A percentile compares a stretch with the other conserved stretches of the same genome.
Evolutionary conservation across 352 stramenopile species (phyloP).

Genomic region (Phytophthora foliorum): DNA sequence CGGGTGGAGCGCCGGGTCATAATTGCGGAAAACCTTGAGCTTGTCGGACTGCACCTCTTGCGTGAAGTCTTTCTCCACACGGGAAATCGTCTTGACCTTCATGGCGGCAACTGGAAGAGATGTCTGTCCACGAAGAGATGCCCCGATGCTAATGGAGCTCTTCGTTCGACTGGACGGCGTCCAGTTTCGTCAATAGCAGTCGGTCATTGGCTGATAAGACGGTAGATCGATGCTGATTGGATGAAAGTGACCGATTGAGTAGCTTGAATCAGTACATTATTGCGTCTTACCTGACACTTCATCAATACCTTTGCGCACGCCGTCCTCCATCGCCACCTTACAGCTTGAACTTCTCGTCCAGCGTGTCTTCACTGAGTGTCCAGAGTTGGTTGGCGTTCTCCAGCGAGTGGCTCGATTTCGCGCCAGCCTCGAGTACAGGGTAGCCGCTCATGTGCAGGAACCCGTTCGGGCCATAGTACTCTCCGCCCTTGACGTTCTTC

Average conservation of each 20-base stretch:
- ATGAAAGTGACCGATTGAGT: not conserved
- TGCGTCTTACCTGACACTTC: constrained; percentile 5
- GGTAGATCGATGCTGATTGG: constrained; percentile 13
- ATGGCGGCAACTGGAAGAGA: constrained; percentile 64
- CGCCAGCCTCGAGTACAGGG: constrained; percentile 49
- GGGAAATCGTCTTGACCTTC: constrained; percentile 99
- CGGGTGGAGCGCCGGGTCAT: constrained; percentile 95
- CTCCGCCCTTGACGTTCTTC: constrained; percentile 47
- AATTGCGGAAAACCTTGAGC: constrained; percentile 97
- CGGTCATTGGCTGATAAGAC: constrained; percentile 12
- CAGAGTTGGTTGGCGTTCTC: constrained; percentile 52
- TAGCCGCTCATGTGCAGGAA: constrained; percentile 55
- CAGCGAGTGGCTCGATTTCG: constrained; percentile 45
- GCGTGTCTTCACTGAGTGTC: constrained; percentile 57
- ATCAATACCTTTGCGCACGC: constrained; percentile 31
- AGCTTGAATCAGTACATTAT: constrained; percentile 20
- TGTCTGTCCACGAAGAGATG: constrained; percentile 13
- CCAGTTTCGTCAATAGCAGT: constrained; percentile 11
- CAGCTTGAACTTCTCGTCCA: constrained; percentile 45
- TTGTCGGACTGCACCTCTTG: constrained; percentile 94
- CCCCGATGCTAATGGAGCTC: constrained; percentile 31
- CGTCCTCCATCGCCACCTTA: constrained; percentile 9
- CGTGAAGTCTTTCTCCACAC: constrained; percentile 95
- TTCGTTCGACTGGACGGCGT: constrained; percentile 43
- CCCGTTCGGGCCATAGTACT: constrained; percentile 66